Conservation (phyloP, 441 rosid genomes). For the Erodium trifolium region DNA sequence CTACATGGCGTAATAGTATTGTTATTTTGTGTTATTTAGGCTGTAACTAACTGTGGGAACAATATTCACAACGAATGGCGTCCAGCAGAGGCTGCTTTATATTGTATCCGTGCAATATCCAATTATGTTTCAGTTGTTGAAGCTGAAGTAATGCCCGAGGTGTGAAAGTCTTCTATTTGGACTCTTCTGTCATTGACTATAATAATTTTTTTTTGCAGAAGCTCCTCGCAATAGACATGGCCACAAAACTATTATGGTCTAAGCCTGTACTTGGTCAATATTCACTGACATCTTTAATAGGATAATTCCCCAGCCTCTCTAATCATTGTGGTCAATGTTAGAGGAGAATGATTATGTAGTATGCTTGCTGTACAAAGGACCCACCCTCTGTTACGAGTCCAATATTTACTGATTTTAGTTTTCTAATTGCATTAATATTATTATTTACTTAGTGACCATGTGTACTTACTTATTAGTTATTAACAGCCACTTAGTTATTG, state of each 20-base stretch:
- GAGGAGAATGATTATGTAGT: too few species aligned
- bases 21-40: slow-evolving; percentile 28
- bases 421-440: too few species aligned
- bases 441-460: too few species aligned
- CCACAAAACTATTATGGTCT: background rate
- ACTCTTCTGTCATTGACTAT: background rate
- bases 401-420: too few species aligned
- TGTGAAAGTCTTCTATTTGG: slow-evolving; percentile 21
- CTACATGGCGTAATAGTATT: slow-evolving; percentile 6
- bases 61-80: slow-evolving; percentile 62
- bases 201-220: slow-evolving; percentile 4
- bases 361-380: too few species aligned
- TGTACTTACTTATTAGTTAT: too few species aligned
- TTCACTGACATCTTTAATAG: too few species aligned
- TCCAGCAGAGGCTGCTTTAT: slow-evolving; percentile 96
- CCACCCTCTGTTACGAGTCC: too few species aligned
- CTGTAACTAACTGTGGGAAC: slow-evolving; percentile 65
- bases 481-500: too few species aligned
- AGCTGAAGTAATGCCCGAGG: slow-evolving; percentile 94
- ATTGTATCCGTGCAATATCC: slow-evolving; percentile 90
- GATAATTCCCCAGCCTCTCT: too few species aligned
- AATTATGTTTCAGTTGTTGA: slow-evolving; percentile 72
- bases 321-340: too few species aligned
- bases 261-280: too few species aligned
- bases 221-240: slow-evolving; percentile 8